These are phyloP conservation scores for Hypoxylon sp. DNA, from an alignment of 2,329 filamentous ascomycete species.

Conservation along the genomic window DNA sequence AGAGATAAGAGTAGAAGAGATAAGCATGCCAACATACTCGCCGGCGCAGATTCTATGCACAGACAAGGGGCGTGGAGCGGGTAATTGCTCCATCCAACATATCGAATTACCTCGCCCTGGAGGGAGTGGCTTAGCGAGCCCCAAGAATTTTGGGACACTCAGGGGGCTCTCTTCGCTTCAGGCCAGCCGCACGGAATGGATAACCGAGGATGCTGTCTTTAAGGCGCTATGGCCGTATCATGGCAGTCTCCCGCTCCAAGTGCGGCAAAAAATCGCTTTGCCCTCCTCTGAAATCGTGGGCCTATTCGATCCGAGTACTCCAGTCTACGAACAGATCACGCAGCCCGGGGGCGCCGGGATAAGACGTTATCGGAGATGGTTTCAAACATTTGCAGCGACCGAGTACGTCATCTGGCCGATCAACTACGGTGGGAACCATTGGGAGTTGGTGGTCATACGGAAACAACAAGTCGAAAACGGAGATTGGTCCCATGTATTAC, in stretches of 20 bases:
- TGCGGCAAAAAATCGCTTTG: conserved; percentile 37
- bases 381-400: conserved; percentile 15
- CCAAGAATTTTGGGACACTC: background rate
- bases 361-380: conserved; percentile 1
- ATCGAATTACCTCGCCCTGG: conserved; percentile 17
- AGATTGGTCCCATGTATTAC: conserved; percentile 31
- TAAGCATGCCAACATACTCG: conserved; percentile 2
- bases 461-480: conserved; percentile 19
- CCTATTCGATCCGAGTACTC: background rate
- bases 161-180: conserved; percentile 45
- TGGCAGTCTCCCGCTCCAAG: conserved; percentile 6
- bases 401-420: conserved; percentile 47
- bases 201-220: conserved; percentile 42
- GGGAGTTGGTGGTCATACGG: conserved; percentile 44
- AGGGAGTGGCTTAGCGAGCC: background rate
- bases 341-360: background rate
- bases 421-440: conserved; percentile 38
- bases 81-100: conserved; percentile 25
- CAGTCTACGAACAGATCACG: background rate
- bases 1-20: background rate
- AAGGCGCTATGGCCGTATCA: conserved; percentile 20
- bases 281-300: background rate
- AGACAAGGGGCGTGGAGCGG: background rate
- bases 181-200: conserved; percentile 30
- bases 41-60: conserved; percentile 30